phyloP scores from a whole-genome alignment of 2,329 filamentous ascomycete species.

The Chrysosporium queenslandicum region DNA sequence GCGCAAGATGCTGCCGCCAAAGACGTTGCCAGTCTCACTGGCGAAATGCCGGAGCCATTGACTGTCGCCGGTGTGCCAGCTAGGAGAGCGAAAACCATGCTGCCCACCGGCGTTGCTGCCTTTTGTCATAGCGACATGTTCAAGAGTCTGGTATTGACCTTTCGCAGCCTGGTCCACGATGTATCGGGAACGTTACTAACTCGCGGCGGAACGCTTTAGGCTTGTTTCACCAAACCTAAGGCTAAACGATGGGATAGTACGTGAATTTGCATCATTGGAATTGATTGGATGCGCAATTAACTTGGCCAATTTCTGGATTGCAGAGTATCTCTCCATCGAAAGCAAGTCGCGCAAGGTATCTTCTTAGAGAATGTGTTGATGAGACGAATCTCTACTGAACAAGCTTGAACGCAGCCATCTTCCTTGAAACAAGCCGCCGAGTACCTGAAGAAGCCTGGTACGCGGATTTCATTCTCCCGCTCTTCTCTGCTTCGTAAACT shows the following conservation, averaged over 20 bases:
- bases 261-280: neutral
- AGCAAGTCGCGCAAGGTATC: conserved; percentile 41
- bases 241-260: conserved; percentile 77
- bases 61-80: conserved; percentile 57
- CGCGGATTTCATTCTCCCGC: neutral
- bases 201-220: conserved; percentile 21
- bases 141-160: conserved; percentile 52
- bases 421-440: conserved; percentile 76
- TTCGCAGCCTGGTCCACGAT: neutral
- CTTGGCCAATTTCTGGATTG: neutral
- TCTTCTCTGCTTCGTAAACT: neutral
- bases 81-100: conserved; percentile 59
- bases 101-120: conserved; percentile 67
- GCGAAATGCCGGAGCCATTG: conserved; percentile 30
- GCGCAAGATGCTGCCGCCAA: conserved; percentile 3
- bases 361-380: neutral
- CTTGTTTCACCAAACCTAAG: conserved; percentile 53
- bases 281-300: neutral
- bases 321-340: conserved; percentile 52
- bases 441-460: conserved; percentile 64
- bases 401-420: conserved; percentile 43
- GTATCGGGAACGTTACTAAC: neutral
- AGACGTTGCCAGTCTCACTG: neutral
- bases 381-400: neutral
- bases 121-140: conserved; percentile 72